Conservation (phyloP, 495 filamentous ascomycete genomes). For the Tuber aestivum region DNA sequence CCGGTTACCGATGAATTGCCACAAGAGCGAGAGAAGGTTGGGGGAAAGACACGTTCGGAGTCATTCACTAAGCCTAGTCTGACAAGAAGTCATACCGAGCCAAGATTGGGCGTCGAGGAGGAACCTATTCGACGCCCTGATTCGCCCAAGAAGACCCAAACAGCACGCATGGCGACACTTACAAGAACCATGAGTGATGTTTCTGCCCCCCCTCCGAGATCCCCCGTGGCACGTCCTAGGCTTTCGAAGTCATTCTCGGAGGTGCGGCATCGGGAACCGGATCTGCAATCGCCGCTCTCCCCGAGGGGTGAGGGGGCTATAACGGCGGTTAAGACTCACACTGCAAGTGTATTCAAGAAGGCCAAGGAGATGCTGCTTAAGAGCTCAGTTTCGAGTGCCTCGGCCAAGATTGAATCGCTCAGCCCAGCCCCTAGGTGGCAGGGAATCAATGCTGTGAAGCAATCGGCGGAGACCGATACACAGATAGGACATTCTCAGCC, state of each 20-base stretch:
- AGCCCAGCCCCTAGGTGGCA: conserved; percentile 51
- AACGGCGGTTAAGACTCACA: conserved; percentile 41
- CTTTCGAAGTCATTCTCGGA: conserved; percentile 1
- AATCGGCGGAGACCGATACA: conserved; percentile 17
- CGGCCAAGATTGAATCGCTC: conserved; percentile 34
- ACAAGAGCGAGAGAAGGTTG: conserved; percentile 27
- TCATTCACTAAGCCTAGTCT: background rate
- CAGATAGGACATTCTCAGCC: background rate
- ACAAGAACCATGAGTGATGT: background rate
- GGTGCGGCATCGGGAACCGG: background rate
- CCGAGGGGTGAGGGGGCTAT: conserved; percentile 29
- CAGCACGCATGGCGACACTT: background rate
- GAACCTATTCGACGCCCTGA: background rate
- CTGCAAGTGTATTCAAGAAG: conserved; percentile 35
- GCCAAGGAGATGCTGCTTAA: conserved; percentile 51
- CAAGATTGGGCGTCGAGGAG: background rate
- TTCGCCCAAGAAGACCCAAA: conserved; percentile 3
- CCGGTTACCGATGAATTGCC: background rate
- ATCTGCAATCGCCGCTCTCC: conserved; percentile 12
- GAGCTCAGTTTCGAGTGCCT: conserved; percentile 50
- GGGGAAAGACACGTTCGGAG: conserved; percentile 46
- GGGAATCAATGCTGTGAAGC: conserved; percentile 35
- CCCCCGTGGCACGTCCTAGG: background rate
- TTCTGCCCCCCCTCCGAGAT: background rate
- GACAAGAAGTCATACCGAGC: background rate